Conservation (phyloP, 495 filamentous ascomycete species). For the Lophiotrema nucula region DNA sequence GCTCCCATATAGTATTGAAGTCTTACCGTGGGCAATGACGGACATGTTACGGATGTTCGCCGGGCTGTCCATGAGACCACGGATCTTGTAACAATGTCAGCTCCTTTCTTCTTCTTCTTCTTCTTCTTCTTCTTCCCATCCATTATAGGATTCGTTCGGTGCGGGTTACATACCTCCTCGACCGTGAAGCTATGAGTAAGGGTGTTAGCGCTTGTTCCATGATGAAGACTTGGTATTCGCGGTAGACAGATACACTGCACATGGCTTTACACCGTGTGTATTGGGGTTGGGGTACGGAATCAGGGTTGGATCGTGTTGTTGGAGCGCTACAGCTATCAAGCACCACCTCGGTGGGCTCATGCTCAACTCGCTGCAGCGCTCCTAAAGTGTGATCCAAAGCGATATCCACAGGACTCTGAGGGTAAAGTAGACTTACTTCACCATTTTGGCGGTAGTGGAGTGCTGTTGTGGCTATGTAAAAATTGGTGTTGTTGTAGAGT, state of each 20-base stretch:
- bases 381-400: too few relatives aligned
- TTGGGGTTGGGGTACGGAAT: too few relatives aligned
- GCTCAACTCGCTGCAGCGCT: too few relatives aligned
- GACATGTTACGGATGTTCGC: slow-evolving; percentile 99
- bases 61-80: slow-evolving; percentile 93
- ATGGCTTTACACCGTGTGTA: too few relatives aligned
- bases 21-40: slow-evolving; percentile 83
- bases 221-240: too few relatives aligned
- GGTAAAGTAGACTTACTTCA: slow-evolving; percentile 88
- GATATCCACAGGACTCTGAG: too few relatives aligned
- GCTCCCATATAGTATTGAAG: background rate
- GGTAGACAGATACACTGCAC: too few relatives aligned
- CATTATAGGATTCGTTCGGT: too few relatives aligned
- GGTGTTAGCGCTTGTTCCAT: too few relatives aligned
- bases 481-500: slow-evolving; percentile 27
- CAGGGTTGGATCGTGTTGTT: too few relatives aligned
- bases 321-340: too few relatives aligned
- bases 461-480: slow-evolving; percentile 19
- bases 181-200: slow-evolving; percentile 82
- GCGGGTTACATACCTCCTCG: slow-evolving; percentile 67
- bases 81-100: slow-evolving; percentile 61
- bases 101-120: background rate
- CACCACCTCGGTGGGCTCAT: too few relatives aligned
- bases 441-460: slow-evolving; percentile 87
- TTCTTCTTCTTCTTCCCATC: background rate